Percentiles rank a stretch among this genome's conserved stretches.
Evolutionary conservation across 2,329 filamentous ascomycete species (phyloP).

Genomic region (Phoma sp.): DNA sequence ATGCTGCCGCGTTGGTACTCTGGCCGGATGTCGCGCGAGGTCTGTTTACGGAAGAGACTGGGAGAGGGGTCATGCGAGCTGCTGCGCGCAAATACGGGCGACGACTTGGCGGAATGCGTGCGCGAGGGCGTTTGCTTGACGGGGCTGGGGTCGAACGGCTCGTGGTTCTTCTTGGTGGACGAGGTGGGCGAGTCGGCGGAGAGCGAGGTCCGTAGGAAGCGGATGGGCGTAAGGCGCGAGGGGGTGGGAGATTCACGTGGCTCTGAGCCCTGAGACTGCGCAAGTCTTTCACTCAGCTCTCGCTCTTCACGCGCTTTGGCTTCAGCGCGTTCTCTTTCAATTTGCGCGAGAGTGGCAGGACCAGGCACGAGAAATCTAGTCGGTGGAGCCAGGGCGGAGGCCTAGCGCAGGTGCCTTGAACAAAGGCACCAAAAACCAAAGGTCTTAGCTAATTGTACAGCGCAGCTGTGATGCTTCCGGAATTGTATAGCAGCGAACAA

Average conservation of each 20-base stretch:
- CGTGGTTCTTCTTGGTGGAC: conserved; percentile 23
- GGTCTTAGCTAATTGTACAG: background rate
- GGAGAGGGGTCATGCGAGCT: conserved; percentile 37
- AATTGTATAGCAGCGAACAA: background rate
- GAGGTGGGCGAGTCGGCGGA: conserved; percentile 8
- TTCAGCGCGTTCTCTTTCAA: conserved; percentile 13
- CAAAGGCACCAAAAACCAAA: conserved; percentile 8
- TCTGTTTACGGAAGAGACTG: conserved; percentile 27
- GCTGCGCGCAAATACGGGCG: conserved; percentile 23
- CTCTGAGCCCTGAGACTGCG: conserved; percentile 17
- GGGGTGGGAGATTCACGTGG: conserved; percentile 15
- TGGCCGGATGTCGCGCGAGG: conserved; percentile 35
- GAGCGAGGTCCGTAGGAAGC: conserved; percentile 9
- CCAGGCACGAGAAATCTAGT: conserved; percentile 13
- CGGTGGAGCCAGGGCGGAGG: conserved; percentile 17
- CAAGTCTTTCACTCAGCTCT: conserved; percentile 11
- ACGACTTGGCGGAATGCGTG: conserved; percentile 21
- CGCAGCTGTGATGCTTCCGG: conserved; percentile 1
- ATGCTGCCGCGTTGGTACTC: conserved; percentile 52
- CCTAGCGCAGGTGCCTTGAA: conserved; percentile 9
- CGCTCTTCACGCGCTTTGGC: conserved; percentile 14
- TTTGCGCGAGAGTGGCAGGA: conserved; percentile 11
- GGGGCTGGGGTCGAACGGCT: conserved; percentile 34
- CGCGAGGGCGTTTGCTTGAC: conserved; percentile 23
- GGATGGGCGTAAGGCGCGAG: conserved; percentile 8